Conservation (phyloP, 768 basidiomycete genomes). For the Macrolepiota dolichaula region DNA sequence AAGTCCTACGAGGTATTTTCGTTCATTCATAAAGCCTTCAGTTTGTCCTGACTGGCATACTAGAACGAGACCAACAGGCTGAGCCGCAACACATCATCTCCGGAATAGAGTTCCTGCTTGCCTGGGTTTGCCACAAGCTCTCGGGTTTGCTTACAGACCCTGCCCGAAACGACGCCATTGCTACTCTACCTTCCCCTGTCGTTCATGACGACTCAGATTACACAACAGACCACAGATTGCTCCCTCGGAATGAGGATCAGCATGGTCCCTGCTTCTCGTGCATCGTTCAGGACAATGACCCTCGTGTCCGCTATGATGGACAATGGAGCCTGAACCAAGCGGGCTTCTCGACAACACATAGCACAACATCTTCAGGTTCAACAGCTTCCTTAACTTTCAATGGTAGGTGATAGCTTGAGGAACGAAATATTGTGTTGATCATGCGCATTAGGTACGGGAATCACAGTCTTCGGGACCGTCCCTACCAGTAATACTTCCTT, state of each 20-base stretch:
- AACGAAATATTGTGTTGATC: background rate
- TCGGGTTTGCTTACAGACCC: background rate
- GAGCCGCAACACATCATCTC: background rate
- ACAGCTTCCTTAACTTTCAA: slow-evolving; percentile 33
- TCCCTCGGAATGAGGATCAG: background rate
- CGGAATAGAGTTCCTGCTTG: background rate
- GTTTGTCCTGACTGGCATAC: background rate
- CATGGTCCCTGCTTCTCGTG: slow-evolving; percentile 16
- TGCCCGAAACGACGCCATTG: background rate
- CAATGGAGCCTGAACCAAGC: slow-evolving; percentile 30
- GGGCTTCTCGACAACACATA: slow-evolving; percentile 31
- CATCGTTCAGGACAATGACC: slow-evolving; percentile 31
- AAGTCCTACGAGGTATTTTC: background rate
- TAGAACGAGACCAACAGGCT: background rate
- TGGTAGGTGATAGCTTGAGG: slow-evolving; percentile 23
- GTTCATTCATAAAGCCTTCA: background rate
- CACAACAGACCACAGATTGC: background rate
- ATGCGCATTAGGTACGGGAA: slow-evolving; percentile 34
- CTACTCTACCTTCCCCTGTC: background rate
- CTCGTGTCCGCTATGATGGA: slow-evolving; percentile 31
- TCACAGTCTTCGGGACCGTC: slow-evolving; percentile 43
- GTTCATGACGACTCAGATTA: background rate
- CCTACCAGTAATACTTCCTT: slow-evolving; percentile 32
- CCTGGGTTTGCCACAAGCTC: background rate
- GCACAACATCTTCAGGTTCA: slow-evolving; percentile 28